Conservation (phyloP, 345 rosid genomes). For the Sisymbrium irio region DNA sequence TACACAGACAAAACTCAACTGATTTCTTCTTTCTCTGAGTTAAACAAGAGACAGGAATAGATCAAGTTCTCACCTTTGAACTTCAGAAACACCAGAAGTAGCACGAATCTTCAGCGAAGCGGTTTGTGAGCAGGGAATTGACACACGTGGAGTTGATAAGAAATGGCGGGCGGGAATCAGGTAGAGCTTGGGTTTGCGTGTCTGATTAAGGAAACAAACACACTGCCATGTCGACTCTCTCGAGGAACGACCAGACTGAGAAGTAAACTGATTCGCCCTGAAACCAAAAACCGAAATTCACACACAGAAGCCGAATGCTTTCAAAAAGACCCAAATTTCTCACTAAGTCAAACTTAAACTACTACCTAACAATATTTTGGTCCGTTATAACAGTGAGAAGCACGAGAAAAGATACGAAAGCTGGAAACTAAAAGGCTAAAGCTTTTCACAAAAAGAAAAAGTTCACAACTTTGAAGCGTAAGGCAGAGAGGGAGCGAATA, state of each 20-base stretch:
- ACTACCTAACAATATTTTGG: not conserved
- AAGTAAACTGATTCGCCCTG: slow-evolving; percentile 37
- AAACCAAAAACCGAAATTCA: not conserved
- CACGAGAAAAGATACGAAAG: not conserved
- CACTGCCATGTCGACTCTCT: slow-evolving; percentile 31
- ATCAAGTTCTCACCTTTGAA: slow-evolving; percentile 40
- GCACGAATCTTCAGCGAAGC: slow-evolving; percentile 26
- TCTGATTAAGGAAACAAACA: slow-evolving; percentile 32
- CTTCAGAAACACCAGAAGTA: slow-evolving; percentile 41
- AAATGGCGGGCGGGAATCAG: slow-evolving; percentile 36
- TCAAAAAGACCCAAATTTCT: not conserved
- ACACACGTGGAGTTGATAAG: slow-evolving; percentile 24
- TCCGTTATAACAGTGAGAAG: not conserved
- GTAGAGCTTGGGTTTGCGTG: slow-evolving; percentile 38
- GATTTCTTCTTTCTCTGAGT: not conserved
- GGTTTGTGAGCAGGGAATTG: slow-evolving; percentile 36
- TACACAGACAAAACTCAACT: slow-evolving; percentile 17
- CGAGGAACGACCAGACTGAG: slow-evolving; percentile 12
- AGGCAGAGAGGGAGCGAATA: not conserved
- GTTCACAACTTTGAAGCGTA: not conserved
- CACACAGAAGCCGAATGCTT: not conserved
- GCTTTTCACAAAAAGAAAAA: not conserved
- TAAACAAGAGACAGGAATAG: not conserved
- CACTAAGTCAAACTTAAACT: not conserved
- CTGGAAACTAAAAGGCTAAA: not conserved